A percentile compares a stretch with the other conserved stretches of the same genome.
Evolutionary conservation across 139 green algal genomes (phyloP).

Genomic region (Chlamydomonas urium): DNA sequence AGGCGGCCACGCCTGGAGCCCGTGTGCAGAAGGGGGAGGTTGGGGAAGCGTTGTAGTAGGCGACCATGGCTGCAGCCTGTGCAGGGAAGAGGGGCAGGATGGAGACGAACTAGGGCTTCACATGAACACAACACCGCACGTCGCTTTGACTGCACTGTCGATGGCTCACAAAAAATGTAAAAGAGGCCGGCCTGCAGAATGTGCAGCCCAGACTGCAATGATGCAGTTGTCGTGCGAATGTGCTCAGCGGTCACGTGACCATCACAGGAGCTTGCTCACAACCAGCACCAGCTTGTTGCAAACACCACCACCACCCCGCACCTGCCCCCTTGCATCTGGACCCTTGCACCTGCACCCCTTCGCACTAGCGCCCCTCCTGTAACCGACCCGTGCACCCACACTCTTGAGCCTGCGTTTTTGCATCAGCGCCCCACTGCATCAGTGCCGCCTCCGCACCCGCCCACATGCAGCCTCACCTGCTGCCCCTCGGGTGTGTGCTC

Average conservation of each 20-base stretch:
- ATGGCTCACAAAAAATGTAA: too few relatives aligned
- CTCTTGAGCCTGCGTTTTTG: not conserved
- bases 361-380: not conserved
- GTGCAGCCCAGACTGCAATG: too few relatives aligned
- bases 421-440: not conserved
- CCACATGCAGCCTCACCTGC: not conserved
- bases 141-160: not conserved
- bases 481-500: conserved; percentile 9
- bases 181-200: too few relatives aligned
- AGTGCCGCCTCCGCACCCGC: not conserved
- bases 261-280: too few relatives aligned
- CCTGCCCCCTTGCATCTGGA: not conserved
- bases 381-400: not conserved
- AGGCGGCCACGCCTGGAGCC: too few relatives aligned
- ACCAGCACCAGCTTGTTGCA: too few relatives aligned
- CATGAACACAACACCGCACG: not conserved
- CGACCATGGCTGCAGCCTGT: not conserved
- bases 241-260: too few relatives aligned
- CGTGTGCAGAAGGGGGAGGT: not conserved
- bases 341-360: not conserved
- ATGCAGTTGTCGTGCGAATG: too few relatives aligned
- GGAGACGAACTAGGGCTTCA: not conserved
- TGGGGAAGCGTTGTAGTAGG: not conserved
- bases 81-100: not conserved
- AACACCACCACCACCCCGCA: too few relatives aligned